phyloP scores from a whole-genome alignment of 2,329 filamentous ascomycete genomes.

The Neonectria ditissima region DNA sequence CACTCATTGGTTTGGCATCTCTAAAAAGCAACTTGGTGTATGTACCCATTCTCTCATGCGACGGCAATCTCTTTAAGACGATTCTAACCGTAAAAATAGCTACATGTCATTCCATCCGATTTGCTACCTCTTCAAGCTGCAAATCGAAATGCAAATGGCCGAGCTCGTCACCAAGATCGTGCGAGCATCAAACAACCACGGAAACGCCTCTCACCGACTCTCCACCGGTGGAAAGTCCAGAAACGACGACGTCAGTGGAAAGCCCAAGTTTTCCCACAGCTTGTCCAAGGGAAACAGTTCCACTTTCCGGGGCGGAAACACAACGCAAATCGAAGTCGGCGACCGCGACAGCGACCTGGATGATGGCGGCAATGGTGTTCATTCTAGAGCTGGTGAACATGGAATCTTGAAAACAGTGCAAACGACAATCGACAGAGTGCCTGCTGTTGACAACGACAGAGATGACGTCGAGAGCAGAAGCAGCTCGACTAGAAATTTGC shows the following conservation, averaged over 20 bases:
- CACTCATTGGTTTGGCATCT: constrained; percentile 45
- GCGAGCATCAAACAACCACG: not conserved
- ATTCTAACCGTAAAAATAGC: constrained; percentile 20
- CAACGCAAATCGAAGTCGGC: constrained; percentile 19
- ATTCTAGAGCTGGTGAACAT: not conserved
- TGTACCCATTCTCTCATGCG: constrained; percentile 3
- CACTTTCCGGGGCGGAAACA: constrained; percentile 7
- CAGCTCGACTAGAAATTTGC: constrained; percentile 33
- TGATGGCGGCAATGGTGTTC: not conserved
- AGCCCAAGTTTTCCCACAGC: not conserved
- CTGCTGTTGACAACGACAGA: constrained; percentile 4
- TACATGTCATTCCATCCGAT: constrained; percentile 56
- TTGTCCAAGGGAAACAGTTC: constrained; percentile 12
- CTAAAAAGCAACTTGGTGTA: constrained; percentile 44
- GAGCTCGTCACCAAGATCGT: constrained; percentile 57
- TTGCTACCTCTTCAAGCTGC: constrained; percentile 61
- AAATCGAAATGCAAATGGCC: constrained; percentile 65
- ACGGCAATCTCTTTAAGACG: fast-evolving
- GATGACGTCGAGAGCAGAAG: constrained; percentile 30
- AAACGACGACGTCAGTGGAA: not conserved
- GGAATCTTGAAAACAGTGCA: constrained; percentile 39
- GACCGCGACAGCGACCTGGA: constrained; percentile 24
- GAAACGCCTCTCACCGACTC: constrained; percentile 26
- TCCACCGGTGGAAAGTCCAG: constrained; percentile 18
- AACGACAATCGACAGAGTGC: constrained; percentile 31